phyloP scores from a whole-genome alignment of 2,329 filamentous ascomycete species.

The Botryotinia narcissicola region DNA sequence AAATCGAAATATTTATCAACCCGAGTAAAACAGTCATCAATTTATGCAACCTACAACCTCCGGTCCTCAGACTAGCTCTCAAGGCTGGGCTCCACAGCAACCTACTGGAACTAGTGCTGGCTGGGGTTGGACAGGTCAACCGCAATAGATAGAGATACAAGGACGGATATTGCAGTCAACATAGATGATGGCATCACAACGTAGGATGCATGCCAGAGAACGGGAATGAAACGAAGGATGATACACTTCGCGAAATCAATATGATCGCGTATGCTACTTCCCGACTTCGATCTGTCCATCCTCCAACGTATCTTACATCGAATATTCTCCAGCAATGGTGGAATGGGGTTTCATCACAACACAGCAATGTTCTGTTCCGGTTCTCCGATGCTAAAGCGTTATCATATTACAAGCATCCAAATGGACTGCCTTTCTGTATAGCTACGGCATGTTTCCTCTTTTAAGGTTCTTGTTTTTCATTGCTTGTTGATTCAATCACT shows the following conservation, averaged over 20 bases:
- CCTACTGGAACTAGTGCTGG: slow-evolving; percentile 30
- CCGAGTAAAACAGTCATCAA: slow-evolving; percentile 62
- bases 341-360: neutral
- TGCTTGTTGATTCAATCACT: neutral
- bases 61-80: slow-evolving; percentile 34
- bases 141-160: slow-evolving; percentile 26
- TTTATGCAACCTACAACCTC: slow-evolving; percentile 63
- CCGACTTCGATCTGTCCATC: neutral
- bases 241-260: neutral
- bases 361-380: neutral
- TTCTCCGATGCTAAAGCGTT: neutral
- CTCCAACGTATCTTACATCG: neutral
- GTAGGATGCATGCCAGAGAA: neutral
- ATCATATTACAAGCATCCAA: neutral
- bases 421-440: neutral
- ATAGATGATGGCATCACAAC: slow-evolving; percentile 28
- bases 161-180: slow-evolving; percentile 23
- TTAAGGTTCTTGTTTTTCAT: neutral
- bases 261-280: neutral
- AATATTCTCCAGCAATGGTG: neutral
- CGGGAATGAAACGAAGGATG: too few relatives aligned
- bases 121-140: slow-evolving; percentile 38
- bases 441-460: neutral
- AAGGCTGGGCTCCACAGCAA: slow-evolving; percentile 39
- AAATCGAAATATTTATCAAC: slow-evolving; percentile 54